Evolutionary conservation across 2,329 filamentous ascomycete genomes (phyloP).

Genomic region (Periglandula ipomoeae): DNA sequence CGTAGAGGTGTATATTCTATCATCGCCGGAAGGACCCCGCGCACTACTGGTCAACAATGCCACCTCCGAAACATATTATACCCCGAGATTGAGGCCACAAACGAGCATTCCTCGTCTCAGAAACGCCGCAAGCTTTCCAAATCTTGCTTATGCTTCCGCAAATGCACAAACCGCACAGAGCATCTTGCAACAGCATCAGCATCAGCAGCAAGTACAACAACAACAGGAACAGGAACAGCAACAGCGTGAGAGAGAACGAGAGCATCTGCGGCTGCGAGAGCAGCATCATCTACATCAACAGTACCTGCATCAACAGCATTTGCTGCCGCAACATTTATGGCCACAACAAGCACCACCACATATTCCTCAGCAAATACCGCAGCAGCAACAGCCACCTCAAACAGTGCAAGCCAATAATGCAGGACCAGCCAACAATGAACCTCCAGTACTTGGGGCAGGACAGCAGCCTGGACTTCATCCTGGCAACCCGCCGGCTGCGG

Average conservation of each 20-base stretch:
- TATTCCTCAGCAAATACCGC: constrained; percentile 8
- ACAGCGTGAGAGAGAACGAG: background rate
- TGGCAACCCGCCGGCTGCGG: constrained; percentile 29
- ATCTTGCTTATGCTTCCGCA: constrained; percentile 2
- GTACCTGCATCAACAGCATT: constrained; percentile 9
- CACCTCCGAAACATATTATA: constrained; percentile 41
- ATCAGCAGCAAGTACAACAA: constrained; percentile 12
- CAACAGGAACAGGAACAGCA: constrained; percentile 11
- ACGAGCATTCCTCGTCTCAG: constrained; percentile 19
- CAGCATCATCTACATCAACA: background rate
- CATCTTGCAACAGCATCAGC: constrained; percentile 4
- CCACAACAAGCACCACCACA: background rate
- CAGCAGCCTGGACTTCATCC: constrained; percentile 19
- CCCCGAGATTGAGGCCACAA: constrained; percentile 27
- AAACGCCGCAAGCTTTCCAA: constrained; percentile 10
- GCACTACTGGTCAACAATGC: constrained; percentile 46
- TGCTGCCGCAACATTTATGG: constrained; percentile 14
- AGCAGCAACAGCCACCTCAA: constrained; percentile 16
- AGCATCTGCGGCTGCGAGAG: background rate
- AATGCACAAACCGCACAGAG: background rate
- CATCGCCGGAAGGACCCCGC: constrained; percentile 49
- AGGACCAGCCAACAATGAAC: background rate
- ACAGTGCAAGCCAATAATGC: background rate
- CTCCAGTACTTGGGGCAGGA: background rate
- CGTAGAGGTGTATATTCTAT: constrained; percentile 50